phyloP scores from a whole-genome alignment of 164 flowering plant genomes.

The Sedum album region DNA sequence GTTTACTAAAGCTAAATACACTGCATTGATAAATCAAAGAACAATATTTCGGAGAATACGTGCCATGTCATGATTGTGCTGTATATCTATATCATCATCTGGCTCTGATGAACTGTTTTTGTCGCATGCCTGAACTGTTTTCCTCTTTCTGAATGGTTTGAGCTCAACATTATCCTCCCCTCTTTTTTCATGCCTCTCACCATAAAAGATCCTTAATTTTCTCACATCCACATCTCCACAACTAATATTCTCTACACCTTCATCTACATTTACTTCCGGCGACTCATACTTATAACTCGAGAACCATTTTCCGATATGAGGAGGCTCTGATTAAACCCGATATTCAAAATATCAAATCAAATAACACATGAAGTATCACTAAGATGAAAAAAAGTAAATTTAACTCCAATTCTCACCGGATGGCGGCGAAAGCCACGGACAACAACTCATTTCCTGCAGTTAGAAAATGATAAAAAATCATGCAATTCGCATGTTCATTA shows the following conservation, averaged over 20 bases:
- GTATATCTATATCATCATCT: not conserved
- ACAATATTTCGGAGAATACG: not conserved
- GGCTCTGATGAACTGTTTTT: not conserved
- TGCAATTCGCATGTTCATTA: not conserved
- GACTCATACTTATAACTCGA: constrained; percentile 1
- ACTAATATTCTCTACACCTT: not conserved
- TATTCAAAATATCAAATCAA: not conserved
- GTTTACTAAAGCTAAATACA: not conserved
- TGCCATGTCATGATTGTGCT: not conserved
- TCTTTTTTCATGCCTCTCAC: not conserved
- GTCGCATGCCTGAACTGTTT: not conserved
- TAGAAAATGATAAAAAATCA: not conserved
- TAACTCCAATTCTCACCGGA: not conserved
- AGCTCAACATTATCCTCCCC: not conserved
- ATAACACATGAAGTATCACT: not conserved
- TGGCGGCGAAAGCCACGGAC: not conserved
- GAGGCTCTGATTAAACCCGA: not conserved
- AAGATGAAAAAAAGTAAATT: not conserved
- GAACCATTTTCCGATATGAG: not conserved
- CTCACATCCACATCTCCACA: not conserved
- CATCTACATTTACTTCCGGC: not conserved
- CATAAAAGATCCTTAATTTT: not conserved
- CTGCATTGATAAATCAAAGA: not conserved
- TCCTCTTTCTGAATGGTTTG: not conserved
- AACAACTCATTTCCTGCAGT: not conserved